A percentile compares a stretch with the other conserved stretches of the same genome.
These are phyloP conservation scores for Russula vinacea DNA, from an alignment of 768 basidiomycete genomes.

Conservation along the genomic window DNA sequence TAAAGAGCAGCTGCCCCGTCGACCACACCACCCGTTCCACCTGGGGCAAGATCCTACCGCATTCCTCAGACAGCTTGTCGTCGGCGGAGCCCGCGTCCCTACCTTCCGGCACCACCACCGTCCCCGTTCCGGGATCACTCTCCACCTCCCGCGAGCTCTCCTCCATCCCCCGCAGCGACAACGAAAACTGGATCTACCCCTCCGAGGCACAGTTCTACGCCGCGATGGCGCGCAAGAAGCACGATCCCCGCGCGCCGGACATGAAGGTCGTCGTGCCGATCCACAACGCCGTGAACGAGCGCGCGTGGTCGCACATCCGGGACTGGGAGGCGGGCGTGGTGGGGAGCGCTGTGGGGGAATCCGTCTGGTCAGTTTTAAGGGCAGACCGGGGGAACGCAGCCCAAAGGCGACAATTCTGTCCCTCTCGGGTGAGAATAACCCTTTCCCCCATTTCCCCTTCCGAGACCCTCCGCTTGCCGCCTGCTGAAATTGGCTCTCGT, in stretches of 20 bases:
- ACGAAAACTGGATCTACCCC: conserved; percentile 93
- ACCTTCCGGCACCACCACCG: background rate
- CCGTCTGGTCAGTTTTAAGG: conserved; percentile 87
- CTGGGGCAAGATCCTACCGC: conserved; percentile 31
- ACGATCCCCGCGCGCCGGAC: conserved; percentile 80
- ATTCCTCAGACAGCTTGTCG: conserved; percentile 28
- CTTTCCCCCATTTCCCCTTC: background rate
- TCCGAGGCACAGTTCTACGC: conserved; percentile 98
- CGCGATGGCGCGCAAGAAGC: conserved; percentile 95
- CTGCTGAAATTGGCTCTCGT: conserved; percentile 19
- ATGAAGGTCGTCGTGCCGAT: conserved; percentile 97
- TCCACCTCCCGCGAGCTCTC: conserved; percentile 78
- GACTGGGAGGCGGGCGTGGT: conserved; percentile 67
- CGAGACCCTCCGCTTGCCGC: background rate
- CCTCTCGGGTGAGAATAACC: conserved; percentile 70
- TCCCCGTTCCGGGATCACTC: conserved; percentile 37
- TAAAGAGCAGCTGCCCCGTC: conserved; percentile 35
- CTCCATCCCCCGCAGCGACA: conserved; percentile 74
- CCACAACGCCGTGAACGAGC: conserved; percentile 97
- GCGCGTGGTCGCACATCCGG: conserved; percentile 50
- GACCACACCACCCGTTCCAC: conserved; percentile 39
- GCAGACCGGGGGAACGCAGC: conserved; percentile 74
- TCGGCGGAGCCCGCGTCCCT: background rate
- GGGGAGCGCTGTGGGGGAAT: conserved; percentile 79
- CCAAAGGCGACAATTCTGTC: conserved; percentile 80